Conservation (phyloP, 2,329 filamentous ascomycete species). For the Blastomyces emzantsi region DNA sequence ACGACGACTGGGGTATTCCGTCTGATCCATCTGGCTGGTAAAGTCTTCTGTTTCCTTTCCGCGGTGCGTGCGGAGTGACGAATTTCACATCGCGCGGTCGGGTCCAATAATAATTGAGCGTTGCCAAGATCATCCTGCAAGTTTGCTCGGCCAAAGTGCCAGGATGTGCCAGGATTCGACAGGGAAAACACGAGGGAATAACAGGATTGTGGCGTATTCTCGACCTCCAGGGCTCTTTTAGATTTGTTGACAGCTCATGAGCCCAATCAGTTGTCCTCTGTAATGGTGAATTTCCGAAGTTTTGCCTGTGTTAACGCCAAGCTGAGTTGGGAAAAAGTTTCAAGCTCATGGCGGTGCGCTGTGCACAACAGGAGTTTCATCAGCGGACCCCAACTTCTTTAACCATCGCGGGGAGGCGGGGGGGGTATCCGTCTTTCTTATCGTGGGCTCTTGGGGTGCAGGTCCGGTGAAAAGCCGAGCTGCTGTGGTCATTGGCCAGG, state of each 20-base stretch:
- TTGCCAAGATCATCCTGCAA: background rate
- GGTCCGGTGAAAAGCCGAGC: background rate
- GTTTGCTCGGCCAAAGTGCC: background rate
- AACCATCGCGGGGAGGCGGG: background rate
- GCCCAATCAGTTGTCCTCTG: background rate
- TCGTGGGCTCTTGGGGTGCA: background rate
- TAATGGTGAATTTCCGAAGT: background rate
- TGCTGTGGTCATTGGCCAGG: background rate
- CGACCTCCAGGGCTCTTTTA: background rate
- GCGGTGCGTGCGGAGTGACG: background rate
- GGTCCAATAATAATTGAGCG: background rate
- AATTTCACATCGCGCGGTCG: background rate
- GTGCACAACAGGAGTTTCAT: background rate
- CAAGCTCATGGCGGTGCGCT: too few relatives aligned
- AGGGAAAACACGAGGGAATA: background rate
- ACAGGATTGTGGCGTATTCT: background rate
- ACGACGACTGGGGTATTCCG: background rate
- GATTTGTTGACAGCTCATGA: background rate
- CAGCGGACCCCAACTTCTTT: background rate
- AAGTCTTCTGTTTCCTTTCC: background rate
- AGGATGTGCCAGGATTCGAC: background rate
- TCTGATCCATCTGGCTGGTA: constrained; percentile 8
- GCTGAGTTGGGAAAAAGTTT: too few relatives aligned
- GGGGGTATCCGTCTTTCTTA: background rate
- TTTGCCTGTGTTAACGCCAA: too few relatives aligned